These are phyloP conservation scores for Lodderomyces parapsilosis DNA, from an alignment of 1,139 yeast species.

Conservation along the genomic window DNA sequence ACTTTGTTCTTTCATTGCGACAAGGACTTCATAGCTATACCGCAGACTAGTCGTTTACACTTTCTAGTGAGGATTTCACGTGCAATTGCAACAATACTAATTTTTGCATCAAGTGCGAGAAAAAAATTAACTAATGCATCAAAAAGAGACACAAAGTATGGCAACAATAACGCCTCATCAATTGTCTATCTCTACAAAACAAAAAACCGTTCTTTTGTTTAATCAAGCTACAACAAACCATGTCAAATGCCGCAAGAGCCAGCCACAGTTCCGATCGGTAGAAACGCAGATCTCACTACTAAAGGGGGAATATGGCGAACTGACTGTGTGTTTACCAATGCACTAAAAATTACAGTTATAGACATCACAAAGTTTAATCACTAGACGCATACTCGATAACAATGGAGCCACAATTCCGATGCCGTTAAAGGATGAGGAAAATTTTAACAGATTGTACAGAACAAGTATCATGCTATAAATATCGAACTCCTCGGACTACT, in stretches of 20 bases:
- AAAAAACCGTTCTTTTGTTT: no score
- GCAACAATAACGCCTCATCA: no score
- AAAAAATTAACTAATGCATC: background rate
- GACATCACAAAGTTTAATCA: background rate
- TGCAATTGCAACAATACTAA: slow-evolving; percentile 1
- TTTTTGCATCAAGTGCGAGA: background rate
- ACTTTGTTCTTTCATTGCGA: no score
- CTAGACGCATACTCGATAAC: background rate
- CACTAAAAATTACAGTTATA: background rate
- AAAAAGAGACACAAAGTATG: background rate
- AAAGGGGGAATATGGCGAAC: no score
- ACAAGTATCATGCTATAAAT: background rate
- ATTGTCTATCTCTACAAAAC: no score
- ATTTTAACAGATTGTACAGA: background rate
- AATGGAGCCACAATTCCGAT: background rate
- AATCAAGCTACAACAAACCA: no score
- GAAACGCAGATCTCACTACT: no score
- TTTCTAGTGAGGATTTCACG: background rate
- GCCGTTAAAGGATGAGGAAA: background rate
- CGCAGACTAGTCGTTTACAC: no score
- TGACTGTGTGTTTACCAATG: no score
- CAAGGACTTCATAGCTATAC: no score
- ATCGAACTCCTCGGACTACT: background rate
- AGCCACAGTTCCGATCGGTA: no score
- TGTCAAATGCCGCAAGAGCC: no score